phyloP scores from a whole-genome alignment of 164 flowering plant species.

The Nelumbo lutea region DNA sequence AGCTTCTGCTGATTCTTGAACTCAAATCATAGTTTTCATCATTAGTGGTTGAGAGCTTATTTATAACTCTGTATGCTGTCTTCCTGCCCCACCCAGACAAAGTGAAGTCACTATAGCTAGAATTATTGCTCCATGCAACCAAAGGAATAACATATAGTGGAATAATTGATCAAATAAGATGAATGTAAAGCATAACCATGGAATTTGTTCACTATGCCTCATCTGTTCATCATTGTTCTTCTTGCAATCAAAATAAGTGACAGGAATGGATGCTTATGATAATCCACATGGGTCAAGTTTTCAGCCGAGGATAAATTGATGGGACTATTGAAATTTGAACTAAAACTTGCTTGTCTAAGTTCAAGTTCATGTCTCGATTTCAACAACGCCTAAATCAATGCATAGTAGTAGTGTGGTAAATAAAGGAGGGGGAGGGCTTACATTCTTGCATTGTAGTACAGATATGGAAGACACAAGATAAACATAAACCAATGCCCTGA shows the following conservation, averaged over 20 bases:
- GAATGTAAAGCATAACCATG: not conserved
- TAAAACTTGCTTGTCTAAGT: no score
- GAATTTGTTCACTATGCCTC: not conserved
- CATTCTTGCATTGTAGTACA: constrained; percentile 73
- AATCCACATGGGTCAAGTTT: not conserved
- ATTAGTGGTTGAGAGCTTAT: no score
- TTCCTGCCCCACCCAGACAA: no score
- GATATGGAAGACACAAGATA: constrained; percentile 58
- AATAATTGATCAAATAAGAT: not conserved
- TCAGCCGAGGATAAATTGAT: not conserved
- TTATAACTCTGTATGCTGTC: no score
- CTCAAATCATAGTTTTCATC: no score
- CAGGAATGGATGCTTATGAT: not conserved
- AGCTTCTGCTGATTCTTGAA: no score
- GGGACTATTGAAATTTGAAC: no score
- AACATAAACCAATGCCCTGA: constrained; percentile 92
- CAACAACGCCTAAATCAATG: not conserved
- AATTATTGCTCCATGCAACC: no score
- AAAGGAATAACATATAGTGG: no score
- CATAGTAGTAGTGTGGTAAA: not conserved
- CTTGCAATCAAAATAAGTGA: not conserved
- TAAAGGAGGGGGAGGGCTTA: constrained; percentile 39
- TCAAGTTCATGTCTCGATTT: no score
- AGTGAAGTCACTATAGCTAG: no score
- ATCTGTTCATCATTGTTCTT: not conserved